A percentile compares a stretch with the other conserved stretches of the same genome.
phyloP scores from a whole-genome alignment of 441 rosid genomes.

The Corymbia citriodora region DNA sequence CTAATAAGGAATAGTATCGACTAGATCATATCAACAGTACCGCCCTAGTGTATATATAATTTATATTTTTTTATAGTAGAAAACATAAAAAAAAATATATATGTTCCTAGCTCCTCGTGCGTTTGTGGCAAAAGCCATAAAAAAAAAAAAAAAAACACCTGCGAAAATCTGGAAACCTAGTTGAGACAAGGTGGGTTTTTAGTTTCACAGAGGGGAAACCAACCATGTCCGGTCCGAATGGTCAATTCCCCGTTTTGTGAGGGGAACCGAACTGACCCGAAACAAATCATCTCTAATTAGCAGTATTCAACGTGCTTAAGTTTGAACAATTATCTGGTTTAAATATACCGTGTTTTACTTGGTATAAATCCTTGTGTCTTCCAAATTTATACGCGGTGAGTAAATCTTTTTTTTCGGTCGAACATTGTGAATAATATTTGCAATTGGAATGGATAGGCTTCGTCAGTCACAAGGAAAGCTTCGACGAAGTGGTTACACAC shows the following conservation, averaged over 20 bases:
- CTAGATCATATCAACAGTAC: rapidly evolving
- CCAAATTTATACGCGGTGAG: background rate
- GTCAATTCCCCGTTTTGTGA: background rate
- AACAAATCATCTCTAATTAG: background rate
- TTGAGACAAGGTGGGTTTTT: background rate
- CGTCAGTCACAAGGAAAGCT: background rate
- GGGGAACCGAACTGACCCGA: background rate
- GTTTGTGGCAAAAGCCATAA: too few species aligned
- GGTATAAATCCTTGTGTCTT: background rate
- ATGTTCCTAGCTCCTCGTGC: background rate
- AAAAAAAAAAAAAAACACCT: background rate
- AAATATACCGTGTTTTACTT: background rate
- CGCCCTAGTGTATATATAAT: too few species aligned
- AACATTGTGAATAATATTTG: background rate
- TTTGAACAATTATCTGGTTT: background rate
- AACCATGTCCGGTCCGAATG: background rate
- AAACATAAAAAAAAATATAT: too few species aligned
- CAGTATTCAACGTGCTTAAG: background rate
- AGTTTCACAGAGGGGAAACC: background rate
- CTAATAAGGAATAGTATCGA: rapidly evolving
- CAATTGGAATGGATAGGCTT: background rate
- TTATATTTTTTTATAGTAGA: too few species aligned
- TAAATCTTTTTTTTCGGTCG: background rate
- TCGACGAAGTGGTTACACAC: background rate
- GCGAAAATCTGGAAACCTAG: rapidly evolving